These are phyloP conservation scores for Laguncularia racemosa DNA, from an alignment of 345 rosid species.

Conservation along the genomic window DNA sequence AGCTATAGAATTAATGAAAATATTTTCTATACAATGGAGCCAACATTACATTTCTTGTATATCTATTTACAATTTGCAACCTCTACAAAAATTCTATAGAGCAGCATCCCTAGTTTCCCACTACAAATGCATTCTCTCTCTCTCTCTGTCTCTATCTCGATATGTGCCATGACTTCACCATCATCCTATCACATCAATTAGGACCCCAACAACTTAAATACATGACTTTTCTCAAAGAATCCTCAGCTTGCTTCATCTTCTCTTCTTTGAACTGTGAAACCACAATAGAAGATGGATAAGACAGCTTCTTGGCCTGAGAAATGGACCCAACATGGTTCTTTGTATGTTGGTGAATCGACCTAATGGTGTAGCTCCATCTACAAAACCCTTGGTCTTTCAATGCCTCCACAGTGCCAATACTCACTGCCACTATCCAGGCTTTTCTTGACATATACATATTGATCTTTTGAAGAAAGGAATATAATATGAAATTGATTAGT, in stretches of 20 bases:
- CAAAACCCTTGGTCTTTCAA: conserved; percentile 33
- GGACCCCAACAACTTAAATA: conserved; percentile 69
- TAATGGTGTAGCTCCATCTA: conserved; percentile 31
- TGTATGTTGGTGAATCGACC: conserved; percentile 24
- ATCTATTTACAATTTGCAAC: too few relatives aligned
- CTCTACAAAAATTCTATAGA: too few relatives aligned
- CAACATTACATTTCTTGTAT: too few relatives aligned
- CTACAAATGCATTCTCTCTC: too few relatives aligned
- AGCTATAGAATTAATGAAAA: too few relatives aligned
- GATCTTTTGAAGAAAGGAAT: background rate
- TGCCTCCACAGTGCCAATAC: conserved; percentile 28
- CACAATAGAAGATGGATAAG: conserved; percentile 11
- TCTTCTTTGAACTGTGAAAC: conserved; percentile 7
- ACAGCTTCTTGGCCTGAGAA: conserved; percentile 23
- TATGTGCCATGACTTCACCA: too few relatives aligned
- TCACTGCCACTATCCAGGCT: conserved; percentile 31
- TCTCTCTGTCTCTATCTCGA: too few relatives aligned
- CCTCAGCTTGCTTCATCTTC: conserved; percentile 22
- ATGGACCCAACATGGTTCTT: conserved; percentile 16
- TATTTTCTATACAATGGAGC: too few relatives aligned
- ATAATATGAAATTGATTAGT: background rate
- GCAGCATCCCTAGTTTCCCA: too few relatives aligned
- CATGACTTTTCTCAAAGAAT: conserved; percentile 44
- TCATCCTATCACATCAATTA: background rate
- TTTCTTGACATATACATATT: conserved; percentile 24